Percentiles rank a stretch among this genome's conserved stretches.
phyloP scores from a whole-genome alignment of 2,329 filamentous ascomycete genomes.

The Fusarium bulbicola region DNA sequence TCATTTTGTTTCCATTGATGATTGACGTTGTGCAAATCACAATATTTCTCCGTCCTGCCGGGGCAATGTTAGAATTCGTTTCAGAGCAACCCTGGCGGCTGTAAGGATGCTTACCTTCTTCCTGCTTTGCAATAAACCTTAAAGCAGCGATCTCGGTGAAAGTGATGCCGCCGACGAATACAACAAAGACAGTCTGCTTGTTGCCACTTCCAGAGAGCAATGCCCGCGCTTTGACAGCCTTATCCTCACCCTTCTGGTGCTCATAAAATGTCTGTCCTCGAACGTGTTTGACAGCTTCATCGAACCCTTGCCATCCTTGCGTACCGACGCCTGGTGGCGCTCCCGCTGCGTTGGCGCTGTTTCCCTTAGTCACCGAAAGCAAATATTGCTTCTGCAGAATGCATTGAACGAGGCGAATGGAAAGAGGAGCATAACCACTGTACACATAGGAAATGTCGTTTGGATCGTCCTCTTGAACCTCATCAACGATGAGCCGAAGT shows the following conservation, averaged over 20 bases:
- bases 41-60: conserved; percentile 76
- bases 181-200: conserved; percentile 91
- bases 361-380: conserved; percentile 73
- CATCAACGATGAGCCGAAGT: conserved; percentile 90
- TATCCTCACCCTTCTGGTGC: conserved; percentile 90
- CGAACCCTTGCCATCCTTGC: conserved; percentile 92
- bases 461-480: conserved; percentile 93
- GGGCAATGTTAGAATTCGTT: conserved; percentile 21
- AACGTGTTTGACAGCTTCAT: conserved; percentile 88
- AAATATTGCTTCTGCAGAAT: conserved; percentile 91
- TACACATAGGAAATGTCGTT: conserved; percentile 98
- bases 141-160: conserved; percentile 96
- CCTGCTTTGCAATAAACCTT: conserved; percentile 86
- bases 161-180: conserved; percentile 96
- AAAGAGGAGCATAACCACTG: conserved; percentile 94
- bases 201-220: conserved; percentile 81
- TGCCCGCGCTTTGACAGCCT: conserved; percentile 85
- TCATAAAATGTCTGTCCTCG: conserved; percentile 92
- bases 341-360: conserved; percentile 49
- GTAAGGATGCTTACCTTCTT: conserved; percentile 67
- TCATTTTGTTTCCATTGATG: conserved; percentile 87
- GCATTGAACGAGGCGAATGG: conserved; percentile 89
- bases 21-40: conserved; percentile 94
- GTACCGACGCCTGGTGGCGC: conserved; percentile 63
- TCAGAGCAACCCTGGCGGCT: not conserved